These are phyloP conservation scores for Zygotorulaspora danielsina DNA, from an alignment of 805 yeast genomes.

Conservation along the genomic window DNA sequence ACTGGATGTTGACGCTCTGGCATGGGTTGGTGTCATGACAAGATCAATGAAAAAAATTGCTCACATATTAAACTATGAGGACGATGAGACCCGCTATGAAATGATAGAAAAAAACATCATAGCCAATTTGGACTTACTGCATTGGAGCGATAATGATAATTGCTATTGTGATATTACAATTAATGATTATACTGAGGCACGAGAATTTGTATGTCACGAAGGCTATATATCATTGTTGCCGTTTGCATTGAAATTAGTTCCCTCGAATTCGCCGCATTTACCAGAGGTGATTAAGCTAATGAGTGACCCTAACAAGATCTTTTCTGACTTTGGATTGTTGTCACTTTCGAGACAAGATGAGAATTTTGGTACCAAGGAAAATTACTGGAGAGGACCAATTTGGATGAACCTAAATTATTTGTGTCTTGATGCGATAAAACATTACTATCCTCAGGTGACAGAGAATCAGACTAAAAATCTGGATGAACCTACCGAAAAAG, in stretches of 20 bases:
- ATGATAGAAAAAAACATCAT: conserved; percentile 53
- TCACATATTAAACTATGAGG: conserved; percentile 48
- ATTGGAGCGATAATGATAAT: conserved; percentile 68
- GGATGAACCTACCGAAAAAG: conserved; percentile 32
- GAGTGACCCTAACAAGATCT: conserved; percentile 66
- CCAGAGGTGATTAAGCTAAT: conserved; percentile 52
- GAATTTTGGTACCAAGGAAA: conserved; percentile 70
- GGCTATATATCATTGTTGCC: conserved; percentile 90
- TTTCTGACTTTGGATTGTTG: conserved; percentile 75
- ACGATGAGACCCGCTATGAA: conserved; percentile 54
- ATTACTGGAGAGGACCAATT: conserved; percentile 93
- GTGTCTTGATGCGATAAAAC: conserved; percentile 60
- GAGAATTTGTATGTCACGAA: conserved; percentile 67
- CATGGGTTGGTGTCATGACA: conserved; percentile 95
- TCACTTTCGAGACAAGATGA: conserved; percentile 68
- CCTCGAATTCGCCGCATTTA: conserved; percentile 45
- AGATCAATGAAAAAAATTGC: conserved; percentile 75
- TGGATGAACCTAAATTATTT: conserved; percentile 92
- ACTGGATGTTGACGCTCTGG: conserved; percentile 78
- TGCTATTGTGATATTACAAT: conserved; percentile 82
- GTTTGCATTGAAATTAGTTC: conserved; percentile 65
- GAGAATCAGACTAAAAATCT: conserved; percentile 20
- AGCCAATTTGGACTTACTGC: conserved; percentile 63
- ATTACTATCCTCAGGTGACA: conserved; percentile 42
- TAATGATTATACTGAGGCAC: conserved; percentile 55